phyloP scores from a whole-genome alignment of 805 yeast genomes.

The Candida sphagnicola region DNA sequence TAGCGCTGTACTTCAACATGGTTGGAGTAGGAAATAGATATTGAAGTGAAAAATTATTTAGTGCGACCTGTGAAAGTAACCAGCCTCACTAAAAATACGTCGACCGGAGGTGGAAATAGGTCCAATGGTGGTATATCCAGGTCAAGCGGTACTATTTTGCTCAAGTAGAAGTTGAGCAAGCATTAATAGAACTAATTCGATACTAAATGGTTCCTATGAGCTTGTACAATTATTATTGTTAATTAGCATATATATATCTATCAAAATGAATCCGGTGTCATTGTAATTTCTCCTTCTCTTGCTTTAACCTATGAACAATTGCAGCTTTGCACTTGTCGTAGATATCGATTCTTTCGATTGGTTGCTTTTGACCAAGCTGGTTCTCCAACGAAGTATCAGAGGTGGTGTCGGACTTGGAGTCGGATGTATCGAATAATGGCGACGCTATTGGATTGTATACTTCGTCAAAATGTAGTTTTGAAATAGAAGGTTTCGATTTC shows the following conservation, averaged over 20 bases:
- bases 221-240: no score
- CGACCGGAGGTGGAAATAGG: neutral
- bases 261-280: no score
- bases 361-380: neutral
- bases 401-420: neutral
- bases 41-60: no score
- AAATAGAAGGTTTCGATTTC: slow-evolving; percentile 19
- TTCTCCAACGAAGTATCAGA: neutral
- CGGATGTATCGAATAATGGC: neutral
- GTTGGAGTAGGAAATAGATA: neutral
- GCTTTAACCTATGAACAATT: slow-evolving; percentile 18
- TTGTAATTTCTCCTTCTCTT: slow-evolving; percentile 10
- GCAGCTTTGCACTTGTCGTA: slow-evolving; percentile 28
- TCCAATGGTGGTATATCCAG: neutral
- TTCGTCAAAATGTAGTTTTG: slow-evolving; percentile 17
- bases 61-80: no score
- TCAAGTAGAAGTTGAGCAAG: no score
- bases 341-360: slow-evolving; percentile 13
- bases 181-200: no score
- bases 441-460: slow-evolving; percentile 22
- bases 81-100: neutral
- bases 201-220: no score
- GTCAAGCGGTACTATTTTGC: neutral
- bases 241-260: no score
- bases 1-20: neutral